Percentiles rank a stretch among this genome's conserved stretches.
These are phyloP conservation scores for Triadica sebifera DNA, from an alignment of 345 rosid genomes.

Conservation along the genomic window DNA sequence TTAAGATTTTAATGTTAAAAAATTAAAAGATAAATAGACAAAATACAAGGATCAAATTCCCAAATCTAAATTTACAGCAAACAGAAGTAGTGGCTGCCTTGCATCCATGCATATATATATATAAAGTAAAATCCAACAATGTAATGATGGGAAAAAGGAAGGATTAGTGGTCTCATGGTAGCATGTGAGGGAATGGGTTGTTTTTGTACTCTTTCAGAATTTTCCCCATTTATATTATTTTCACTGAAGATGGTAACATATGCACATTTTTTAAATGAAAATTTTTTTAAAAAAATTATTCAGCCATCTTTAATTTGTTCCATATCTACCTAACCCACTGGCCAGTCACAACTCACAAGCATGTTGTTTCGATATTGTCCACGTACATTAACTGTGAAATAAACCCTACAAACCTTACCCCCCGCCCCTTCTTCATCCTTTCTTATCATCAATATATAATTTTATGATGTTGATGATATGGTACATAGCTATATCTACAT, in stretches of 20 bases:
- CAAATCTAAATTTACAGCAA: not conserved
- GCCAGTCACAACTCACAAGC: not conserved
- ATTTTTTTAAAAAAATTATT: no score
- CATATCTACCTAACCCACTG: no score
- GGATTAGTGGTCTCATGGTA: conserved; percentile 2
- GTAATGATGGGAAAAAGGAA: conserved; percentile 1
- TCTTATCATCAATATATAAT: not conserved
- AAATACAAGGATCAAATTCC: no score
- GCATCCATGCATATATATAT: not conserved
- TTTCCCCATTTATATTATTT: not conserved
- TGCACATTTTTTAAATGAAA: no score
- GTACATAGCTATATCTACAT: not conserved
- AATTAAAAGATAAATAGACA: no score
- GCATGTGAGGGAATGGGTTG: conserved; percentile 1
- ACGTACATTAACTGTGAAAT: not conserved
- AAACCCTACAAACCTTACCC: conserved; percentile 6
- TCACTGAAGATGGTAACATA: not conserved
- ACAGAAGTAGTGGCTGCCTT: no score
- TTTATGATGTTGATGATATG: not conserved
- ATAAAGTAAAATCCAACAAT: not conserved
- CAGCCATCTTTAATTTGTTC: no score
- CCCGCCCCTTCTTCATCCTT: not conserved
- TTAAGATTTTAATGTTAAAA: no score
- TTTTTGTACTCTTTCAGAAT: conserved; percentile 1
- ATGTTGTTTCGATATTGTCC: conserved; percentile 12